Evolutionary conservation across 768 basidiomycete genomes (phyloP).

Genomic region (Mycena capillaripes): DNA sequence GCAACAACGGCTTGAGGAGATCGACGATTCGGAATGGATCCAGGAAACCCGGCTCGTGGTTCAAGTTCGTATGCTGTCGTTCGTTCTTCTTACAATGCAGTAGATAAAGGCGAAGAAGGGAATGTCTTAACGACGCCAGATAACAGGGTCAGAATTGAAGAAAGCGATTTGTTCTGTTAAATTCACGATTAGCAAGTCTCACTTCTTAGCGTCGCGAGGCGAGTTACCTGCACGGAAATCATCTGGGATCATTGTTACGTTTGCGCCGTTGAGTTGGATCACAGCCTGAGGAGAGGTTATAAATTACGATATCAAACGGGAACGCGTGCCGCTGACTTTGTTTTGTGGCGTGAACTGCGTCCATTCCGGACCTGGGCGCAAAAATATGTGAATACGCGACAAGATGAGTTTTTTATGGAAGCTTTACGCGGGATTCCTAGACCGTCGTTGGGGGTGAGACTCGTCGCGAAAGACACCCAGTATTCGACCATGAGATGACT

Average conservation of each 20-base stretch:
- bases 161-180: neutral
- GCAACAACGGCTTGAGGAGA: too few relatives aligned
- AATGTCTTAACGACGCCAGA: neutral
- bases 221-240: neutral
- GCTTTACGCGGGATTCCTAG: neutral
- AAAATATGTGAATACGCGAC: too few relatives aligned
- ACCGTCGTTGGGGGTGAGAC: conserved; percentile 57
- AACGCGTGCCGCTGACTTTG: neutral
- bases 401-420: too few relatives aligned
- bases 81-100: too few relatives aligned
- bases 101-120: neutral
- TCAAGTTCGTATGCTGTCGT: too few relatives aligned
- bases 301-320: too few relatives aligned
- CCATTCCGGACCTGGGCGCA: neutral
- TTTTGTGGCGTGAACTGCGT: neutral
- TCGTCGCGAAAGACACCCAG: conserved; percentile 60
- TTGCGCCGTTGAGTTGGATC: neutral
- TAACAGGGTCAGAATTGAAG: neutral
- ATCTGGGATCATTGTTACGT: neutral
- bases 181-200: neutral
- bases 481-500: conserved; percentile 54
- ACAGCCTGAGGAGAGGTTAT: neutral
- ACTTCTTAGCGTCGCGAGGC: neutral
- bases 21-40: too few relatives aligned
- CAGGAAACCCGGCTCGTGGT: too few relatives aligned